A percentile compares a stretch with the other conserved stretches of the same genome.
Conservation (phyloP, 805 yeast species). For the Yueomyces sinensis region DNA sequence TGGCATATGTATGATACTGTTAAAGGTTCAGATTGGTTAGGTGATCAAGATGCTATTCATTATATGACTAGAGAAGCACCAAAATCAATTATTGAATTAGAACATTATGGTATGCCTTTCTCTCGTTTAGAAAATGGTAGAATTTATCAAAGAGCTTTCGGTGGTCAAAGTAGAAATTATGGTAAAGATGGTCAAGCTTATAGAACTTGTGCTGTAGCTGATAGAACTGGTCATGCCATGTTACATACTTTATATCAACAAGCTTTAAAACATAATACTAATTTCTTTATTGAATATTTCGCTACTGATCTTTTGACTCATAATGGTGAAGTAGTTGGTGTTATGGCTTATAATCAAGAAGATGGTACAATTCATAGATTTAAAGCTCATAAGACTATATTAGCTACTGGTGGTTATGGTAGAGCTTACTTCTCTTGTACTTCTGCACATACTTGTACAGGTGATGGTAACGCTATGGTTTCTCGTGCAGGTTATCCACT, state of each 20-base stretch:
- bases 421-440: conserved; percentile 98
- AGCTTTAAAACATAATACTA: conserved; percentile 91
- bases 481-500: conserved; percentile 96
- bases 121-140: conserved; percentile 94
- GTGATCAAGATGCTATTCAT: conserved; percentile 98
- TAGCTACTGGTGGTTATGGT: conserved; percentile 99
- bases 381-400: conserved; percentile 90
- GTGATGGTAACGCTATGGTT: conserved; percentile 98
- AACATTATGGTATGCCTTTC: conserved; percentile 97
- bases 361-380: conserved; percentile 98
- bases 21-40: conserved; percentile 98
- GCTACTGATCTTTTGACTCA: conserved; percentile 91
- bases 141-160: conserved; percentile 97
- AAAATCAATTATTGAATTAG: conserved; percentile 85
- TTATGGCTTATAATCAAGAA: conserved; percentile 94
- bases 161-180: conserved; percentile 90
- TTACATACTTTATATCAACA: conserved; percentile 94
- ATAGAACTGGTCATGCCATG: conserved; percentile 96
- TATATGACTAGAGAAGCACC: conserved; percentile 99
- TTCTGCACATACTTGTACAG: conserved; percentile 98
- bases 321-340: conserved; percentile 93
- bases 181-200: conserved; percentile 99
- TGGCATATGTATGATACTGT: conserved; percentile 99
- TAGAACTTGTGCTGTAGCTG: conserved; percentile 99
- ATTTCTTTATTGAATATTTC: conserved; percentile 93